These are phyloP conservation scores for Bothriochloa decipiens DNA, from an alignment of 176 grass and related monocot genomes.

Conservation along the genomic window DNA sequence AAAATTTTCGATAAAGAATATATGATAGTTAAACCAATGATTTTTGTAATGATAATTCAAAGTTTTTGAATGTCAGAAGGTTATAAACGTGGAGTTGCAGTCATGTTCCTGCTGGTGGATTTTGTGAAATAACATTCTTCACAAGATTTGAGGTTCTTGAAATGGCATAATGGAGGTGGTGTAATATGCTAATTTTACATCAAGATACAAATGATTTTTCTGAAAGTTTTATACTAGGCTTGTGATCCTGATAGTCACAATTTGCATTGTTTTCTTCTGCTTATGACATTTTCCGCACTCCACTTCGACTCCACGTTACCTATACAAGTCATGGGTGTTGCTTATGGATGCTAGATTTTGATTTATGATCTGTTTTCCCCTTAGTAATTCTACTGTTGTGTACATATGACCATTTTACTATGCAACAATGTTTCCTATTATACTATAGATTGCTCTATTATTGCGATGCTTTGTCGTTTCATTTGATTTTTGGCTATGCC, in stretches of 20 bases:
- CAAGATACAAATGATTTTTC: no score
- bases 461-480: background rate
- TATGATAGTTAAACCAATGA: background rate
- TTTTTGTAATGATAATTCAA: background rate
- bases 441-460: background rate
- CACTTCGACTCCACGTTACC: background rate
- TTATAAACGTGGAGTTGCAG: background rate
- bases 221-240: background rate
- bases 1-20: background rate
- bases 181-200: no score
- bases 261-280: background rate
- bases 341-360: constrained; percentile 17
- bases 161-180: no score
- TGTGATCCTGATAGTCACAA: background rate
- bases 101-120: background rate
- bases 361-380: background rate
- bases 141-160: no score
- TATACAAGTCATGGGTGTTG: background rate
- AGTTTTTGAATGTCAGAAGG: background rate
- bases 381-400: background rate
- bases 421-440: background rate
- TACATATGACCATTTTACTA: background rate
- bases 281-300: background rate
- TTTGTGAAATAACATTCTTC: background rate
- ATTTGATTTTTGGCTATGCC: constrained; percentile 16